Evolutionary conservation across 1,284 basidiomycete species (phyloP).

Genomic region (Moesziomyces globuligerus): DNA sequence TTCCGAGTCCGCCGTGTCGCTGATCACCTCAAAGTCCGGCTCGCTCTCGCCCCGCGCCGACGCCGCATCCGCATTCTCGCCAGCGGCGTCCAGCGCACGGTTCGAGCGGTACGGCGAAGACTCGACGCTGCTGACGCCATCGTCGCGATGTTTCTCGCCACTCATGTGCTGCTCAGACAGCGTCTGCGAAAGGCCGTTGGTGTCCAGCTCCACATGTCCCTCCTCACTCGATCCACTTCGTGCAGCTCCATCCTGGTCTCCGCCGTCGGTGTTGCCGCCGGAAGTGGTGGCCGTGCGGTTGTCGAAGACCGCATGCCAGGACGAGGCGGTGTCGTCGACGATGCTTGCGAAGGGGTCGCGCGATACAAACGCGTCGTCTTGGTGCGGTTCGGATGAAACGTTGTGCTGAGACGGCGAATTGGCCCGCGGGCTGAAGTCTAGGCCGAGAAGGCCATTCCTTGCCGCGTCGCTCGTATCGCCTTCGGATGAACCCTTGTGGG

Average conservation of each 20-base stretch:
- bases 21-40: constrained; percentile 38
- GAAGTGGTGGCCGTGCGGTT: constrained; percentile 2
- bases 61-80: constrained; percentile 1
- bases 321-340: constrained; percentile 31
- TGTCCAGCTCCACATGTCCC: constrained; percentile 27
- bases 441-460: constrained; percentile 19
- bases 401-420: neutral
- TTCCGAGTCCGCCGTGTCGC: constrained; percentile 24
- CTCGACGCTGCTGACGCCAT: constrained; percentile 2
- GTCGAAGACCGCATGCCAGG: constrained; percentile 42
- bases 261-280: neutral
- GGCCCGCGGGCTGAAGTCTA: constrained; percentile 13
- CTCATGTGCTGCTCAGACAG: constrained; percentile 37
- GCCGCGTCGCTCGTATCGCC: constrained; percentile 11
- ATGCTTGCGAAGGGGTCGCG: constrained; percentile 29
- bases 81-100: constrained; percentile 11
- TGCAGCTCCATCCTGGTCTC: neutral
- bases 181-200: constrained; percentile 41
- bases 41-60: constrained; percentile 15
- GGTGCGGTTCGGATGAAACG: neutral
- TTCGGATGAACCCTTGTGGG: neutral
- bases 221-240: constrained; percentile 5
- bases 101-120: constrained; percentile 33
- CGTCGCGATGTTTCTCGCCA: constrained; percentile 6
- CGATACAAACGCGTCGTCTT: neutral